These are phyloP conservation scores for Lentinula boryana DNA, from an alignment of 768 basidiomycete species.

Conservation along the genomic window DNA sequence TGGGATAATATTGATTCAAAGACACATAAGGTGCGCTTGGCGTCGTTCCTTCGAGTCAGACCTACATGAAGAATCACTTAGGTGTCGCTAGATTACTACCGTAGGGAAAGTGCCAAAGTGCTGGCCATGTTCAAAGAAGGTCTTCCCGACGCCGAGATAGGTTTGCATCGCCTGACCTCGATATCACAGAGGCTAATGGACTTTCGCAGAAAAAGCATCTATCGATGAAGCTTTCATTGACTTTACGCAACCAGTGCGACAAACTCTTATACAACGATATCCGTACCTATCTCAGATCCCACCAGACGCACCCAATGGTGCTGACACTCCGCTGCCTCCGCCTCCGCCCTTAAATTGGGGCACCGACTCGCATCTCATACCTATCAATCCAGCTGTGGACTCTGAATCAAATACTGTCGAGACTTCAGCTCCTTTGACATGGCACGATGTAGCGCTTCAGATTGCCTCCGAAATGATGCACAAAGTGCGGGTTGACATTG, in stretches of 20 bases:
- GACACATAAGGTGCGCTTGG: conserved; percentile 77
- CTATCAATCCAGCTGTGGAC: conserved; percentile 33
- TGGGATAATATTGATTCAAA: conserved; percentile 84
- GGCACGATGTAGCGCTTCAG: conserved; percentile 91
- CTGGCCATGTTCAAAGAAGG: conserved; percentile 75
- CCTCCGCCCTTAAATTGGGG: conserved; percentile 65
- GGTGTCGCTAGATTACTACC: conserved; percentile 92
- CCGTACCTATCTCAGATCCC: conserved; percentile 75
- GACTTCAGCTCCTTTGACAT: conserved; percentile 37
- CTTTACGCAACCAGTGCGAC: conserved; percentile 76
- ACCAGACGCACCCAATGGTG: conserved; percentile 55
- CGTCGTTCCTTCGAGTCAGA: neutral
- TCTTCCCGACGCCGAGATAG: conserved; percentile 76
- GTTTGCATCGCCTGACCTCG: conserved; percentile 30
- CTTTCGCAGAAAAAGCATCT: conserved; percentile 79
- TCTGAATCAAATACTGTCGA: conserved; percentile 10
- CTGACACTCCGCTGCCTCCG: conserved; percentile 73
- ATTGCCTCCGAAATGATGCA: conserved; percentile 85
- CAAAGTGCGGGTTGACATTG: conserved; percentile 65
- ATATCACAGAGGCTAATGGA: neutral
- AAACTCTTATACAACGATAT: conserved; percentile 64
- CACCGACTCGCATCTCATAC: conserved; percentile 55
- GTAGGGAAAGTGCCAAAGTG: conserved; percentile 87
- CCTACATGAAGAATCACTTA: conserved; percentile 19
- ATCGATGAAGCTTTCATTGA: conserved; percentile 98